Evolutionary conservation across 345 rosid species (phyloP), one percentile per base, ranked within the genome.

Genomic region (Syzygium aqueum): DNA sequence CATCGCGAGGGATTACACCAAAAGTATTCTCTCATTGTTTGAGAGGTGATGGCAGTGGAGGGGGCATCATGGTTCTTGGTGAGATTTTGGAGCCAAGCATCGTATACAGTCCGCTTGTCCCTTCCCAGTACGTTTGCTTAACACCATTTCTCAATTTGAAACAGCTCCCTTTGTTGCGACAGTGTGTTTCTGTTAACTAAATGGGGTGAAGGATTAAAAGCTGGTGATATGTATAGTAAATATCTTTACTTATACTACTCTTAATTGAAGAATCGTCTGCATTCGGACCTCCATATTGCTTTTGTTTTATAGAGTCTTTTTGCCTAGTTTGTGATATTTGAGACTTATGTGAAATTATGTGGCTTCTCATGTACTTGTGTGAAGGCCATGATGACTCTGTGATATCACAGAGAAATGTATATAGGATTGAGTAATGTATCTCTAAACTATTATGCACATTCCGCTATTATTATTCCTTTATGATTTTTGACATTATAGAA

Each of bases 61-160:
- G 99, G 53, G 99, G 98, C 49, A 93, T 94, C 85, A 92, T 98
- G 94, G 99, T 98, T 87, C 98, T 98, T 84, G 99, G 99, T 85
- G 98, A 96, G 94, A 95, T 96, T 89, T 84, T 96, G 91, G 98
- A 96, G 89, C 99, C 99, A 51, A 93, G 91, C 91, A 94, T 98
- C 40, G 98, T 98, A 86, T 98, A 96, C 87, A 96, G 96, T 89
- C 98, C 99, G 3, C 97, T 96, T 63, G 94, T 96, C 85, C 96
- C 97, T 37, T 94, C 96, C 88, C 96, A 93, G 99, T 96, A 93
- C 87, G 92, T 89, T 88, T 86, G 65, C 67, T 87, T 89, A 52
- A 61, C 54, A 40, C 43, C 23, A 84, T 65, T 46, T 40, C 57
- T 54, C 59, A 52, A 57, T 73, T 53, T 56, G 51, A 50, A 33